Evolutionary conservation across 495 filamentous ascomycete genomes (phyloP).

Genomic region (Cudoniella acicularis): DNA sequence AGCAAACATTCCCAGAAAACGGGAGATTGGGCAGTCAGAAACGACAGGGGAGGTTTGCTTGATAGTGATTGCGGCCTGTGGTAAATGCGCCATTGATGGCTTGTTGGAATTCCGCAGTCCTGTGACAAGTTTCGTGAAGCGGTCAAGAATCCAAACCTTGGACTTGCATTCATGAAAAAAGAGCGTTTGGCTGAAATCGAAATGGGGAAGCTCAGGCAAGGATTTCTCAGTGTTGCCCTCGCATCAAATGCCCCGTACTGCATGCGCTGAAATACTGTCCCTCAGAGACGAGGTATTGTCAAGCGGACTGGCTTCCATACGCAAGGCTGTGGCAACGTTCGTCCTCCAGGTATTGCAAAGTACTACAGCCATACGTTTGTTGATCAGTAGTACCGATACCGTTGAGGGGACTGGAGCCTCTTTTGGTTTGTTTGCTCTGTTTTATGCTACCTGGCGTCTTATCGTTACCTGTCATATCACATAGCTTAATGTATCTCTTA

Average conservation of each 20-base stretch:
- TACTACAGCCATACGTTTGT: slow-evolving; percentile 19
- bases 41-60: slow-evolving; percentile 18
- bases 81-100: background rate
- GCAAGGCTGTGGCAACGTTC: background rate
- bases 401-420: slow-evolving; percentile 1
- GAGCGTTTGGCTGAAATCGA: slow-evolving; percentile 20
- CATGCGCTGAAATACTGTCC: slow-evolving; percentile 9
- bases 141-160: slow-evolving; percentile 1
- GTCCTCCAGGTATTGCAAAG: background rate
- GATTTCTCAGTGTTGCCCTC: slow-evolving; percentile 1
- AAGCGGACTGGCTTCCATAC: background rate
- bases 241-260: slow-evolving; percentile 14
- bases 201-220: background rate
- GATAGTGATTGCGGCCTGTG: slow-evolving; percentile 16
- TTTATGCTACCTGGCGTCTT: slow-evolving; percentile 7
- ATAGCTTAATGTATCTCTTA: background rate
- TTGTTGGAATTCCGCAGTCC: slow-evolving; percentile 5
- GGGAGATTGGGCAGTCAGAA: slow-evolving; percentile 10
- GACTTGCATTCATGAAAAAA: slow-evolving; percentile 3
- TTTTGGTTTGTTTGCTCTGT: slow-evolving; percentile 21
- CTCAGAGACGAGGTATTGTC: background rate
- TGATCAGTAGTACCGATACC: slow-evolving; percentile 14
- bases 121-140: slow-evolving; percentile 3
- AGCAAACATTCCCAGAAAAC: slow-evolving; percentile 17
- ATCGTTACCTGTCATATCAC: slow-evolving; percentile 21